Base-by-base conservation (phyloP, 192 early-diverging fungal genomes). In the Backusella tuberculispora region DNA sequence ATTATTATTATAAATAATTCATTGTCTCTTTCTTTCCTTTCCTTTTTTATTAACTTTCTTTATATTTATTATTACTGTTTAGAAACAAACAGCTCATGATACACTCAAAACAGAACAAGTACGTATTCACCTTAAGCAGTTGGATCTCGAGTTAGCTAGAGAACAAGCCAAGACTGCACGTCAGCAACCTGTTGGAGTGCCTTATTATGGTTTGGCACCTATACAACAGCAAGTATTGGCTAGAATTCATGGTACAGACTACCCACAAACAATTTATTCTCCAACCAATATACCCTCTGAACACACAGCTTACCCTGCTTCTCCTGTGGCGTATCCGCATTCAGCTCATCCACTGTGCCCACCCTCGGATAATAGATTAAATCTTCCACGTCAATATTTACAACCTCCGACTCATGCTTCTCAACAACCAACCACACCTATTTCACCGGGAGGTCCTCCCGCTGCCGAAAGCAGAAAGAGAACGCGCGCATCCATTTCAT, bases 161-260 rank as follows among this genome's bases (percentile, higher is more conserved):
- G 74, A 75, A 63, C 78, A 80, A 50, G 56, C 42, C 7, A 69
- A 74, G 19, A 21, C 56, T 45, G 37, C 64, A 15, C 24, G 45
- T 21, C 69, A 66, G 8, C 63, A 45, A 2, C 72, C 21, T 19
- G 24, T 38, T 44, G 53, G 56, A 69, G 69, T 42, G 8, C 24
- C 47, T 7, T 69, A 66, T 15, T 63, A 71, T 66, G 26, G 46
- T 1, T 69, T 80, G 24, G 74, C 71, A 21, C 78, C 78, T 10
- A 44, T 80, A 34, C 78, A 80, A 45, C 78, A 80, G 21, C 78
- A 80, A 75, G 47, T 76, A 9, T 50, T 80, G 17, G 78, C 78
- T 19, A 70, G 78, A 63, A 75, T 80, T 15, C 75, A 74, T 46
- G 79, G 79, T 6, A 29, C 64, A 63, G 15, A 56, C 50, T 42